Evolutionary conservation across 768 basidiomycete species (phyloP).

Genomic region (Hygrophorus pudorinus): DNA sequence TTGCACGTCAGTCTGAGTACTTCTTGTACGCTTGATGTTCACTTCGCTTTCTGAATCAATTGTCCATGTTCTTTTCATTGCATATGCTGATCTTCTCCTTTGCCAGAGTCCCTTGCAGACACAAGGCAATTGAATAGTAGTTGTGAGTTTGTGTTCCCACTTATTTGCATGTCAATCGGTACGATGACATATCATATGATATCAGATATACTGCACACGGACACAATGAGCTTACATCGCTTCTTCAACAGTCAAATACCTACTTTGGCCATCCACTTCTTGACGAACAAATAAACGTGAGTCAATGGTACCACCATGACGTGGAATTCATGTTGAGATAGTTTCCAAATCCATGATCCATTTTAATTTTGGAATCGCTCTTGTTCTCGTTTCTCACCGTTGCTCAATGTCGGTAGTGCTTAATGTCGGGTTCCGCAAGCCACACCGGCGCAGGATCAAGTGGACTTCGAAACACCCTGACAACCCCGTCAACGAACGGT

Average conservation of each 20-base stretch:
- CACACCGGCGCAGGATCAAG: neutral
- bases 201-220: neutral
- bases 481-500: conserved; percentile 27
- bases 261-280: neutral
- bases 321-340: neutral
- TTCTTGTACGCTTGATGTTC: too few relatives aligned
- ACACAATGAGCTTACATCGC: neutral
- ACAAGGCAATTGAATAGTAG: too few relatives aligned
- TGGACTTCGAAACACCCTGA: conserved; percentile 15
- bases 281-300: neutral
- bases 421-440: neutral
- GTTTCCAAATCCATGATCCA: too few relatives aligned
- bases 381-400: neutral
- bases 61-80: too few relatives aligned
- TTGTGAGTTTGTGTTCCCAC: too few relatives aligned
- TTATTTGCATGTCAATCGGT: too few relatives aligned
- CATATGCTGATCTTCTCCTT: too few relatives aligned
- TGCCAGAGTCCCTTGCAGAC: too few relatives aligned
- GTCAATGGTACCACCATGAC: neutral
- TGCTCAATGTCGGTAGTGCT: neutral
- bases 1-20: too few relatives aligned
- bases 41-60: too few relatives aligned
- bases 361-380: too few relatives aligned
- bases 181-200: neutral
- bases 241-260: too few relatives aligned